Evolutionary conservation across 495 filamentous ascomycete genomes (phyloP), one percentile per base, ranked within the genome.

Genomic region (Trichoderma parareesei): DNA sequence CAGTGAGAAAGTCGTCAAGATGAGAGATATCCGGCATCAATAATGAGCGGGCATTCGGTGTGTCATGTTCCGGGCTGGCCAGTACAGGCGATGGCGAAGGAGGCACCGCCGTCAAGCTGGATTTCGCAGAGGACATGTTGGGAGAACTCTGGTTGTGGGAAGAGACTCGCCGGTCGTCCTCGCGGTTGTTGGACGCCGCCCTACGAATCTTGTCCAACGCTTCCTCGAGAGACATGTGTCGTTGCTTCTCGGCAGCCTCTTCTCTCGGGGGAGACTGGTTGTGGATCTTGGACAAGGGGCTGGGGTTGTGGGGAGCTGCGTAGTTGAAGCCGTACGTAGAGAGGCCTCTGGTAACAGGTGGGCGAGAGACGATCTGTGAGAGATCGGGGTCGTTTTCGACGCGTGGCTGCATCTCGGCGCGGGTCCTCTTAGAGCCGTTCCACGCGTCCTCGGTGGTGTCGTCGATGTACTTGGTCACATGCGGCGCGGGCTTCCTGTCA

Each of bases 301-400:
- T 63, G n/a, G 61, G 61, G 61, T 63, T 63, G 18, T 63, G 61
- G 14, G 11, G 16, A 13, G 14, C 40, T 27, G 6, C 9, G n/a
- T 44, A 27, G 5, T n/a, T 33, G n/a, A 63, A 8, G 16, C 61
- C 61, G n/a, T 46, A 37, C 3, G 18, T 43, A 1, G 60, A 40
- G n/a, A 61, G 38, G 8, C 38, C 38, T n/a, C 60, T 27, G 9
- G n/a, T 27, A 27, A 27, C 60, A 10, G 61, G 41, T 16, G 71
- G 66, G 16, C 68, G 68, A 14, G 77, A 74, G 13, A 80, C 70
- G 13, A 78, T 65, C 5, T 73, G 71, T 18, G 78, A 78, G 61
- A 69, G 72, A 66, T 79, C 77, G 1, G 78, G 76, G 63, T 76
- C 78, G 65, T 73, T 74, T 63, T 80, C 74, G 13, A 78, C 78